Conservation (phyloP, 2,329 filamentous ascomycete genomes). For the Cordyceps fumosorosea region DNA sequence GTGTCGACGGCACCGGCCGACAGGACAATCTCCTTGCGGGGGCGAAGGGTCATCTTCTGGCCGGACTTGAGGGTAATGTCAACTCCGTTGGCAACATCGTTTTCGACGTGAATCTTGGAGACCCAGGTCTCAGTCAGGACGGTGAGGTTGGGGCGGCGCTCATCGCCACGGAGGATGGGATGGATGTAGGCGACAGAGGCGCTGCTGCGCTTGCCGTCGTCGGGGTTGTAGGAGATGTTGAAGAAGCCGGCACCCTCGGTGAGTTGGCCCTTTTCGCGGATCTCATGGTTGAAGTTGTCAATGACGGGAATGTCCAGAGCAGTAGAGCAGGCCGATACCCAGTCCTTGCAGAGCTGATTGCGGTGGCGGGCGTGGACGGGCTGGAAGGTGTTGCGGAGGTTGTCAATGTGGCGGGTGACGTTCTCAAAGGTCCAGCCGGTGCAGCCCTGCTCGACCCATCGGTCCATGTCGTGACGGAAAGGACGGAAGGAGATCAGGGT, state of each 20-base stretch:
- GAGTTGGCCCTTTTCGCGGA: slow-evolving; percentile 64
- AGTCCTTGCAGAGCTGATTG: slow-evolving; percentile 88
- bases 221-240: slow-evolving; percentile 85
- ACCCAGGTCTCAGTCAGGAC: slow-evolving; percentile 86
- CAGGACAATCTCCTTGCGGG: slow-evolving; percentile 71
- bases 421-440: slow-evolving; percentile 81
- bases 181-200: slow-evolving; percentile 91
- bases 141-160: slow-evolving; percentile 76
- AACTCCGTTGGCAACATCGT: slow-evolving; percentile 66
- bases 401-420: slow-evolving; percentile 75
- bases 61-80: slow-evolving; percentile 55
- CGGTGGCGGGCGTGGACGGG: slow-evolving; percentile 78
- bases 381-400: slow-evolving; percentile 83
- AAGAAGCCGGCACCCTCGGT: slow-evolving; percentile 81
- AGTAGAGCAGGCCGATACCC: slow-evolving; percentile 72
- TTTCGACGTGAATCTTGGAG: slow-evolving; percentile 66
- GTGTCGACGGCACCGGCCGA: slow-evolving; percentile 78
- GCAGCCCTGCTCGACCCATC: slow-evolving; percentile 78
- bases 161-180: slow-evolving; percentile 76
- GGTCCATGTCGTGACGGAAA: slow-evolving; percentile 79
- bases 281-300: slow-evolving; percentile 81
- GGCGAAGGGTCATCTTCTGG: slow-evolving; percentile 47
- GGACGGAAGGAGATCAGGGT: slow-evolving; percentile 89
- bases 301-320: slow-evolving; percentile 77
- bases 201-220: slow-evolving; percentile 75